These are phyloP conservation scores for Hypoxylon perforatum DNA, from an alignment of 495 filamentous ascomycete species.

Conservation along the genomic window DNA sequence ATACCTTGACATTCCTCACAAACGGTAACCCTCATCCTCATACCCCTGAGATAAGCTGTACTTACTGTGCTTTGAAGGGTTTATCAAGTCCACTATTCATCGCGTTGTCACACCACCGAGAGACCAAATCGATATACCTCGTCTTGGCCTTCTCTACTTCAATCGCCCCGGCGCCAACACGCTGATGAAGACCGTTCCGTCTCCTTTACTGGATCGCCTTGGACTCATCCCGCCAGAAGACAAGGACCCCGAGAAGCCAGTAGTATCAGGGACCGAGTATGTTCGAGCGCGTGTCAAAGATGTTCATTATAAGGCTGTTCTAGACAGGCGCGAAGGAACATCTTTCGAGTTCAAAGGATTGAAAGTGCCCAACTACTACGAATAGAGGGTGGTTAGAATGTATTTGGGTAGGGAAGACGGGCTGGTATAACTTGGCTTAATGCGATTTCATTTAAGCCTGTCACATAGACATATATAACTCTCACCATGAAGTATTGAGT, in stretches of 20 bases:
- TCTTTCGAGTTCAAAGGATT: slow-evolving; percentile 57
- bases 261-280: slow-evolving; percentile 57
- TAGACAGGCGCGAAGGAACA: slow-evolving; percentile 51
- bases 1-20: slow-evolving; percentile 59
- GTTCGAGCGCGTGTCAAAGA: slow-evolving; percentile 60
- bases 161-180: slow-evolving; percentile 48
- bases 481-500: too few relatives aligned
- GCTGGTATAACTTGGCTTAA: too few relatives aligned
- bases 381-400: too few relatives aligned
- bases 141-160: slow-evolving; percentile 63
- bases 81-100: slow-evolving; percentile 63
- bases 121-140: slow-evolving; percentile 60
- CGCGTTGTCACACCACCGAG: slow-evolving; percentile 59
- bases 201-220: slow-evolving; percentile 58
- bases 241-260: slow-evolving; percentile 41
- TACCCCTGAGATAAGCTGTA: not conserved
- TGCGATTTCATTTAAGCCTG: too few relatives aligned
- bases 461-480: too few relatives aligned
- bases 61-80: slow-evolving; percentile 39
- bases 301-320: slow-evolving; percentile 53
- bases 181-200: slow-evolving; percentile 54
- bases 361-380: slow-evolving; percentile 55
- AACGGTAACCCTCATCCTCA: slow-evolving; percentile 30
- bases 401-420: too few relatives aligned
- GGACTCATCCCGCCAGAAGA: slow-evolving; percentile 50